Evolutionary conservation across 106 monocot genomes (phyloP), one percentile per base, ranked within the genome.

Genomic region (Dioscorea zingiberensis): DNA sequence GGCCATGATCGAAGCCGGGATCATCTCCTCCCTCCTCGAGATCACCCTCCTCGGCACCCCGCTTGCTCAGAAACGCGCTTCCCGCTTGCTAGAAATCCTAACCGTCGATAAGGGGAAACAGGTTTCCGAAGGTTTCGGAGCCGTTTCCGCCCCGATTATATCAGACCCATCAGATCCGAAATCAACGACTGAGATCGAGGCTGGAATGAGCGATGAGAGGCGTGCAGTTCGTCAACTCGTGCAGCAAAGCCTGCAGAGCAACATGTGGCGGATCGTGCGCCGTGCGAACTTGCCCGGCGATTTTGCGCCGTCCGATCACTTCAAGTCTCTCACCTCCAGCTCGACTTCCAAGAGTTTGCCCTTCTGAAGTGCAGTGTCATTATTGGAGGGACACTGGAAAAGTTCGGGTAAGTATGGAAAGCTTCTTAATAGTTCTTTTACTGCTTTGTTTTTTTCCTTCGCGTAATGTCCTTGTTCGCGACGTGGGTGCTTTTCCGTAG

Each of bases 11-110:
- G 86, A 79, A 22, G 60, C 86, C 2, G 92, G 92, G 25, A 63
- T 84, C 11, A 60, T 77, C 14, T 81, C 86, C 0, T 59, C 86
- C 2, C 76, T 92, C 2, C 75, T 98, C 0, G 97, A 98, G 76
- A 73, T 98, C 24, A 77, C 81, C 4, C 75, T 98, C 21, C 15
- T 92, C 14, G 97, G 97, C 9, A 83, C 71, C 19, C 45, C 83
- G 0, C 59, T 98, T 6, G 97, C 92, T 1, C 92, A 98, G 81
- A 88, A 83, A 66, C 27, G 97, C 28, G 97, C 92, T n/a, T 81
- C 86, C 27, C 55, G 85, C 63, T 62, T 84, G 0, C 77, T 98
- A 1, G 84, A 92, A 55, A 78, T 75, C 54, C 55, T 98, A 54
- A 72, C 72, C 44, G 69, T 60, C 18, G 84, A 85, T 48, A 86